These are phyloP conservation scores for Aspergillus fischeri DNA, from an alignment of 2,329 filamentous ascomycete genomes.

Conservation along the genomic window DNA sequence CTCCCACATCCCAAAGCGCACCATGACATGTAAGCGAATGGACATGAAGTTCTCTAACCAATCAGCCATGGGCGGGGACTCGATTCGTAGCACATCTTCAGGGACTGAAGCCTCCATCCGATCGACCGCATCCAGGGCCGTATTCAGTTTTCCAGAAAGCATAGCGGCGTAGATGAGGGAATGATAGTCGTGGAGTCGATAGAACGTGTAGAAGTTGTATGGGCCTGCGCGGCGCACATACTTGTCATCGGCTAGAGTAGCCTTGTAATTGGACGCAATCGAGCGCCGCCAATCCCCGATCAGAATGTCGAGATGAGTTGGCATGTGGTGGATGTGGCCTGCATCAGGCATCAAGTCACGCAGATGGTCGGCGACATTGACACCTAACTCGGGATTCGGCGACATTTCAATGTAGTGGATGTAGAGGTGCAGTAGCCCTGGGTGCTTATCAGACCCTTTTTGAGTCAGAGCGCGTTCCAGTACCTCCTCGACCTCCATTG, in stretches of 20 bases:
- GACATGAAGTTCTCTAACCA: slow-evolving; percentile 69
- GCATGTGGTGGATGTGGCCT: slow-evolving; percentile 71
- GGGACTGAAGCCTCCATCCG: slow-evolving; percentile 60
- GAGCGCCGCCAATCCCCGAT: slow-evolving; percentile 66
- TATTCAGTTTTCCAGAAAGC: slow-evolving; percentile 63
- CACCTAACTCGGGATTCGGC: slow-evolving; percentile 55
- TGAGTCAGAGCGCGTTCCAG: slow-evolving; percentile 55
- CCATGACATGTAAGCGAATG: slow-evolving; percentile 62
- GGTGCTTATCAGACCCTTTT: slow-evolving; percentile 52
- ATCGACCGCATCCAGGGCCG: slow-evolving; percentile 57
- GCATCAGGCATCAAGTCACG: slow-evolving; percentile 62
- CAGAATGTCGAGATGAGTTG: slow-evolving; percentile 68
- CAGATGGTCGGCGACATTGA: slow-evolving; percentile 57
- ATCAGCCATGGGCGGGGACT: slow-evolving; percentile 71
- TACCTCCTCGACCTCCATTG: slow-evolving; percentile 53
- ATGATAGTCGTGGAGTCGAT: slow-evolving; percentile 67
- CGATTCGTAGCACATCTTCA: slow-evolving; percentile 58
- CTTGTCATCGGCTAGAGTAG: slow-evolving; percentile 63
- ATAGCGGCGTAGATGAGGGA: slow-evolving; percentile 69
- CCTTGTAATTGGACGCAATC: slow-evolving; percentile 61
- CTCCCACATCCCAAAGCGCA: slow-evolving; percentile 69
- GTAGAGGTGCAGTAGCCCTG: slow-evolving; percentile 68
- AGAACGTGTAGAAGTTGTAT: slow-evolving; percentile 67
- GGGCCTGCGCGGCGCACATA: slow-evolving; percentile 55
- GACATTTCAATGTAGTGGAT: slow-evolving; percentile 77